Conservation (phyloP, 2,329 filamentous ascomycete genomes). For the Trichoderma hamatum region DNA sequence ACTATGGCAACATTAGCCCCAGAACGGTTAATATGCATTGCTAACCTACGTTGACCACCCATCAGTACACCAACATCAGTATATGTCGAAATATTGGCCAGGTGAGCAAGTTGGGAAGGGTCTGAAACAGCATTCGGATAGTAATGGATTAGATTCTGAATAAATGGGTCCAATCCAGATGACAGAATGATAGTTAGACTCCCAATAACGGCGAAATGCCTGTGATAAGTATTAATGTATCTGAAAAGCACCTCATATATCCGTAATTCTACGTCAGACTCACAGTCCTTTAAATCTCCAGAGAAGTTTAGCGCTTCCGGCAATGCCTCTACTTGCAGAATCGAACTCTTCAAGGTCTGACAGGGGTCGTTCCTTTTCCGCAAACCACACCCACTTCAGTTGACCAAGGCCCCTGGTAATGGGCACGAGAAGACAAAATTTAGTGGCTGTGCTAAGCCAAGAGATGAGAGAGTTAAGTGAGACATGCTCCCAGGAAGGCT, state of each 20-base stretch:
- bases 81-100: not conserved
- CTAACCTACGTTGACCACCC: not conserved
- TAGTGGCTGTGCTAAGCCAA: not conserved
- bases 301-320: not conserved
- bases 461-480: not conserved
- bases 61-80: not conserved
- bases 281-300: not conserved
- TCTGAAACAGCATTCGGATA: not conserved
- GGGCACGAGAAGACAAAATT: not conserved
- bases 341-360: not conserved
- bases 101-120: not conserved
- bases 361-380: not conserved
- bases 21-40: not conserved
- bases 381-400: not conserved
- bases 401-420: not conserved
- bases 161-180: not conserved
- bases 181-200: not conserved
- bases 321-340: not conserved
- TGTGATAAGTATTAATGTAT: not conserved
- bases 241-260: not conserved
- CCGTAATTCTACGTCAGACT: not conserved
- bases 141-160: not conserved
- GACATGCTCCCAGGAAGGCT: not conserved
- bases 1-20: not conserved
- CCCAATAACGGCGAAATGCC: not conserved